Evolutionary conservation across 2,329 filamentous ascomycete species (phyloP).

Genomic region (Fusarium subtropicale): DNA sequence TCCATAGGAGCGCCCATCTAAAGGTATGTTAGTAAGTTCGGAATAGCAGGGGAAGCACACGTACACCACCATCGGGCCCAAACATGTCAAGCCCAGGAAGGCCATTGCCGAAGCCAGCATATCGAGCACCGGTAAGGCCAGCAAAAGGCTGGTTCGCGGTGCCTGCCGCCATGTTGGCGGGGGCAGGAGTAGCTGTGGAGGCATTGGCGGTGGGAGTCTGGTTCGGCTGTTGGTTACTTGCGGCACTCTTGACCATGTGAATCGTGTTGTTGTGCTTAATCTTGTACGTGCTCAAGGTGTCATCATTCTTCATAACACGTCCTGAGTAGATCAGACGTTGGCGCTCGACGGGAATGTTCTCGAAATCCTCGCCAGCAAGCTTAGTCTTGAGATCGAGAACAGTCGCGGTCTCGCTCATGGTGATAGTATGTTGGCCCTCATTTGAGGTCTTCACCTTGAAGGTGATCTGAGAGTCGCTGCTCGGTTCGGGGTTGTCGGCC

Average conservation of each 20-base stretch:
- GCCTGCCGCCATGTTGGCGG: conserved; percentile 83
- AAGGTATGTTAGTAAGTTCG: conserved; percentile 20
- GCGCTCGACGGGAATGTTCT: conserved; percentile 86
- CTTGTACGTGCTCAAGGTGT: conserved; percentile 87
- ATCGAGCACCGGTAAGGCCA: conserved; percentile 90
- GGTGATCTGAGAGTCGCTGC: conserved; percentile 81
- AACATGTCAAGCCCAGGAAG: conserved; percentile 90
- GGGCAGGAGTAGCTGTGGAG: conserved; percentile 59
- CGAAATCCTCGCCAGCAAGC: conserved; percentile 82
- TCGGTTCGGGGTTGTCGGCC: conserved; percentile 72
- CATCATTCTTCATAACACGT: conserved; percentile 94
- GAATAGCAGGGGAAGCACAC: conserved; percentile 53
- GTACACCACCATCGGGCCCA: conserved; percentile 91
- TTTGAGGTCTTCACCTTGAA: conserved; percentile 99
- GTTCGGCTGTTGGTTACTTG: conserved; percentile 74
- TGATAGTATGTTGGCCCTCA: conserved; percentile 85
- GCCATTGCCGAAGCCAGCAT: conserved; percentile 85
- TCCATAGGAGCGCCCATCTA: conserved; percentile 91
- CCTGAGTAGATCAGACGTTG: conserved; percentile 98
- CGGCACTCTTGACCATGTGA: conserved; percentile 95
- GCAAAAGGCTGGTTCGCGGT: conserved; percentile 90
- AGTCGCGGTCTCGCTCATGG: conserved; percentile 79
- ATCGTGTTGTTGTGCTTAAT: conserved; percentile 96
- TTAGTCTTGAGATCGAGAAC: conserved; percentile 91
- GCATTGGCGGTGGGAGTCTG: conserved; percentile 51